phyloP scores from a whole-genome alignment of 2,329 filamentous ascomycete species.

The Eurotiales sp. region DNA sequence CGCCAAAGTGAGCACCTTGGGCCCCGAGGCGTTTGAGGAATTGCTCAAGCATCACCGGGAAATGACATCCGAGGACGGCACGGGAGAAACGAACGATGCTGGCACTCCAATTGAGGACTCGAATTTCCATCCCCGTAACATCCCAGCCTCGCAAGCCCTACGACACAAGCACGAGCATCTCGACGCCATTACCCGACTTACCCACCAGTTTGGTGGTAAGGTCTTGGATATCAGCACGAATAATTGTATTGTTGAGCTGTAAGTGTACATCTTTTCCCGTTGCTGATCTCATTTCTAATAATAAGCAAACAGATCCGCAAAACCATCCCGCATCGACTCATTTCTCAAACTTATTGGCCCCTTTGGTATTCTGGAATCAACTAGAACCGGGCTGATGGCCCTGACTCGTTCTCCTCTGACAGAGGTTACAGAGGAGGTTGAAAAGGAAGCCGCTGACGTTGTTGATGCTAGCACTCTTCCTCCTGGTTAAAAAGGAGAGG shows the following conservation, averaged over 20 bases:
- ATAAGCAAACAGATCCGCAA: constrained; percentile 65
- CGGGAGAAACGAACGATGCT: constrained; percentile 43
- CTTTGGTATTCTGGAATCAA: constrained; percentile 95
- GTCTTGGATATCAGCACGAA: constrained; percentile 96
- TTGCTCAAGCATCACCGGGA: constrained; percentile 92
- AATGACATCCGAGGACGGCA: constrained; percentile 58
- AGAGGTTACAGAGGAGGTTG: constrained; percentile 65
- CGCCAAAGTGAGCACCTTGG: constrained; percentile 93
- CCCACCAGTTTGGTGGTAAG: constrained; percentile 97
- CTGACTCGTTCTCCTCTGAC: constrained; percentile 87
- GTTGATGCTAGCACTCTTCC: constrained; percentile 92
- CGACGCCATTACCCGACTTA: constrained; percentile 91
- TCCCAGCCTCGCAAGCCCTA: constrained; percentile 82
- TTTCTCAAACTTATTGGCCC: constrained; percentile 94
- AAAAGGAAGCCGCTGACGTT: constrained; percentile 89
- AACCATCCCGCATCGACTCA: constrained; percentile 88
- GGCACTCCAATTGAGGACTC: constrained; percentile 25
- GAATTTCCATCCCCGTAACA: constrained; percentile 86
- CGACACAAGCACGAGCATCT: constrained; percentile 97
- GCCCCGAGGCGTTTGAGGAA: constrained; percentile 97
- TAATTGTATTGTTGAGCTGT: constrained; percentile 98
- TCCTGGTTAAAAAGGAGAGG: constrained; percentile 64
- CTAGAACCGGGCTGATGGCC: constrained; percentile 93
- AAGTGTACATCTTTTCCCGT: constrained; percentile 41
- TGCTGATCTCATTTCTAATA: background rate